Evolutionary conservation across 345 rosid genomes (phyloP).

Genomic region (Orychophragmus violaceus): DNA sequence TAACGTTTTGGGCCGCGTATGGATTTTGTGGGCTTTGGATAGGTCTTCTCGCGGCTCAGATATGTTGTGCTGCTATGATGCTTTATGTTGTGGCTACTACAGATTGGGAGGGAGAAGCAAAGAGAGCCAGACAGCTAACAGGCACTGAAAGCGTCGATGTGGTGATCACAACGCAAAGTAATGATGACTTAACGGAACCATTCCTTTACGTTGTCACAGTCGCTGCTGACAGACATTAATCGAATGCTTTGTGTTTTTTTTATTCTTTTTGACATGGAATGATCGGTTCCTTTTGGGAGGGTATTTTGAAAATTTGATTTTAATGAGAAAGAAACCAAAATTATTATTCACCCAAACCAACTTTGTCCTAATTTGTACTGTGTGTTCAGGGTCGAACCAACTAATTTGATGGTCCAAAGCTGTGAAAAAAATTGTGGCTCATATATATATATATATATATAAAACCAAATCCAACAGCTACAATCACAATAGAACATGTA

Average conservation of each 20-base stretch:
- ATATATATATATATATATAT: no score
- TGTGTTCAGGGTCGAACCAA: no score
- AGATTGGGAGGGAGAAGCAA: conserved; percentile 69
- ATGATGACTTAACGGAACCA: conserved; percentile 9
- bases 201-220: conserved; percentile 22
- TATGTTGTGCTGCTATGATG: conserved; percentile 80
- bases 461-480: no score
- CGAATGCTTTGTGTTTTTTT: not conserved
- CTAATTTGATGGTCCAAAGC: no score
- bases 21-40: conserved; percentile 86
- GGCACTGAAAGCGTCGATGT: conserved; percentile 30
- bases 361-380: not conserved
- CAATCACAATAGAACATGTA: no score
- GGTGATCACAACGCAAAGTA: conserved; percentile 6
- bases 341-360: not conserved
- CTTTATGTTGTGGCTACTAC: conserved; percentile 74
- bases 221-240: conserved; percentile 13
- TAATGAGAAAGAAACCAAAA: not conserved
- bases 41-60: conserved; percentile 78
- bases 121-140: conserved; percentile 54
- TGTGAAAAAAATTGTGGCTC: no score
- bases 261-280: not conserved
- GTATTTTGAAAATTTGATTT: not conserved
- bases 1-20: conserved; percentile 51
- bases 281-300: not conserved